phyloP scores from a whole-genome alignment of 495 filamentous ascomycete species.

The Rhizodiscina lignyota region DNA sequence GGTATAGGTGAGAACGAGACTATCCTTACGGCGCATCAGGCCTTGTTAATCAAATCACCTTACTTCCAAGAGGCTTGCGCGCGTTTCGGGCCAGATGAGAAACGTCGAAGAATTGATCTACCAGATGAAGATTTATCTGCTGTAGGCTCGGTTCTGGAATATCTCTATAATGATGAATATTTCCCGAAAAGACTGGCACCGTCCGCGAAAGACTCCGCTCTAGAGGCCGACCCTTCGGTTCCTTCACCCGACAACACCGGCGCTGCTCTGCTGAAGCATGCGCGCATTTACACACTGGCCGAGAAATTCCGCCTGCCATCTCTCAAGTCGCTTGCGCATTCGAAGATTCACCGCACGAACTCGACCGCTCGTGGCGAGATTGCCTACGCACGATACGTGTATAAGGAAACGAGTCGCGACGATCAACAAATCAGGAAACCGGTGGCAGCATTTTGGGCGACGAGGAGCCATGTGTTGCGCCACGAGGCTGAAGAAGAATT shows the following conservation, averaged over 20 bases:
- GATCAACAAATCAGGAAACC: slow-evolving; percentile 65
- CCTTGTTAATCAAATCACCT: slow-evolving; percentile 53
- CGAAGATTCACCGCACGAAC: slow-evolving; percentile 79
- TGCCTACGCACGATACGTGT: slow-evolving; percentile 78
- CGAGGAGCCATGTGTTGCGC: slow-evolving; percentile 59
- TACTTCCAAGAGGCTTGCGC: slow-evolving; percentile 49
- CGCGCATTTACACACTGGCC: slow-evolving; percentile 74
- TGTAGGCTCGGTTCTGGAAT: slow-evolving; percentile 77
- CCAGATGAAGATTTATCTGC: slow-evolving; percentile 58
- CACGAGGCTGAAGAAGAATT: slow-evolving; percentile 75
- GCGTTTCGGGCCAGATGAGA: slow-evolving; percentile 35
- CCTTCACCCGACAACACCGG: slow-evolving; percentile 53
- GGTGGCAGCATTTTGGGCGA: slow-evolving; percentile 83
- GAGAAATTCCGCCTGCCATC: slow-evolving; percentile 56
- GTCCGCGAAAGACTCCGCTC: slow-evolving; percentile 25
- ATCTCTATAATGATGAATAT: slow-evolving; percentile 84
- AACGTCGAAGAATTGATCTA: slow-evolving; percentile 44
- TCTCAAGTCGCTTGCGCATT: slow-evolving; percentile 63
- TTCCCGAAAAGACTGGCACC: slow-evolving; percentile 46
- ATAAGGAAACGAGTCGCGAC: slow-evolving; percentile 50
- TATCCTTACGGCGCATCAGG: slow-evolving; percentile 63
- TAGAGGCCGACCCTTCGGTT: slow-evolving; percentile 40
- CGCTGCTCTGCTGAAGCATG: slow-evolving; percentile 66
- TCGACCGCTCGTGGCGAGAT: slow-evolving; percentile 77
- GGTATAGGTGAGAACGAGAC: slow-evolving; percentile 44